Evolutionary conservation across 2,329 filamentous ascomycete species (phyloP).

Genomic region (Cladosporium sp.): DNA sequence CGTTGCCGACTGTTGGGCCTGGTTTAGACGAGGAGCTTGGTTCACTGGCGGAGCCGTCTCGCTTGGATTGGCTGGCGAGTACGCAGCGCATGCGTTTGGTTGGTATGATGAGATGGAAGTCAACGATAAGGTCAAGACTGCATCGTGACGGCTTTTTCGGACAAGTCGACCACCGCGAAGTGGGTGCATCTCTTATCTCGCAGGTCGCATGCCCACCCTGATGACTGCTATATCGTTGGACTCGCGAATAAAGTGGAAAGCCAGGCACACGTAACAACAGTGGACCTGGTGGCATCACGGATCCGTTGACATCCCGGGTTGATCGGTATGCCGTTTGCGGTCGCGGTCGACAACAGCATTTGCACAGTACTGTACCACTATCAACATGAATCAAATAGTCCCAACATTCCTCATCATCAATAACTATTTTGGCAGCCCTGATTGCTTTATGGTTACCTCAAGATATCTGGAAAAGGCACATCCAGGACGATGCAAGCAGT

Average conservation of each 20-base stretch:
- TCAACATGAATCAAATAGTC: background rate
- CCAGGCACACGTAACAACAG: background rate
- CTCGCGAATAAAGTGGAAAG: background rate
- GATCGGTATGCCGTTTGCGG: background rate
- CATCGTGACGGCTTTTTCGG: background rate
- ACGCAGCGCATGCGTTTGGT: slow-evolving; percentile 30
- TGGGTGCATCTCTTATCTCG: too few species aligned
- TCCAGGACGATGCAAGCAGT: background rate
- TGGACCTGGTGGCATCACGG: slow-evolving; percentile 5
- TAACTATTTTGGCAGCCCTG: background rate
- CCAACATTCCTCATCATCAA: background rate
- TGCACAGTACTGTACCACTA: background rate
- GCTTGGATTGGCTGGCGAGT: slow-evolving; percentile 53
- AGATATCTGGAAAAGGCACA: background rate
- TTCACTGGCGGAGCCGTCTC: slow-evolving; percentile 58
- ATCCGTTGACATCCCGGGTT: background rate
- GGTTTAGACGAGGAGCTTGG: slow-evolving; percentile 61
- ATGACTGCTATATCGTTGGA: too few species aligned
- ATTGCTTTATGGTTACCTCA: background rate
- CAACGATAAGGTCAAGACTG: background rate
- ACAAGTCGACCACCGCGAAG: background rate
- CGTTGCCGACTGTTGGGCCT: slow-evolving; percentile 59
- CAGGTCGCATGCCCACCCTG: too few species aligned
- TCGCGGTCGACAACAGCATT: background rate
- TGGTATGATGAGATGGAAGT: slow-evolving; percentile 10